Evolutionary conservation across 139 green algal species (phyloP).

Genomic region (Auxenochlorella pyrenoidosa): DNA sequence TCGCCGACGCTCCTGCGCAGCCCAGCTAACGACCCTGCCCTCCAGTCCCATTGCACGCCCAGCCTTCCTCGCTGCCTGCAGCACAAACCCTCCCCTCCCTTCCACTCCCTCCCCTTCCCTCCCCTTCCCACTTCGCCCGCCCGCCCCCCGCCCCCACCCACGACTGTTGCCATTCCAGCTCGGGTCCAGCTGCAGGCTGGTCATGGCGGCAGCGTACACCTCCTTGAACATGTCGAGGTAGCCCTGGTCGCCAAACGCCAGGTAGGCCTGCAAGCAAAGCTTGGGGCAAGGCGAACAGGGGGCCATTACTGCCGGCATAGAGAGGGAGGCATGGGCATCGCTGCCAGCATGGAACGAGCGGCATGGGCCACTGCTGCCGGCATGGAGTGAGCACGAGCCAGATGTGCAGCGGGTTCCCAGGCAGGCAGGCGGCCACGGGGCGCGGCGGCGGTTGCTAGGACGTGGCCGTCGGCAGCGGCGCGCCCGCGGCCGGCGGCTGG

Average conservation of each 20-base stretch:
- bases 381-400: background rate
- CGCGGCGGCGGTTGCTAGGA: background rate
- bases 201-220: slow-evolving; percentile 70
- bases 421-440: too few relatives aligned
- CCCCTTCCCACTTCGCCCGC: background rate
- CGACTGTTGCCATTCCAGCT: slow-evolving; percentile 8
- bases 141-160: background rate
- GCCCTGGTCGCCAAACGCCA: slow-evolving; percentile 80
- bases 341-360: background rate
- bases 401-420: background rate
- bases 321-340: background rate
- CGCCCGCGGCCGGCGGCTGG: too few relatives aligned
- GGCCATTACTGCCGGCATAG: background rate
- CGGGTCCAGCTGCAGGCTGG: slow-evolving; percentile 57
- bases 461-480: background rate
- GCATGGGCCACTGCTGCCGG: background rate
- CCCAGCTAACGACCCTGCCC: too few relatives aligned
- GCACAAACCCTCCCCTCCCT: background rate
- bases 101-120: background rate
- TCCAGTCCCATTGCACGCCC: too few relatives aligned
- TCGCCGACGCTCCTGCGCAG: too few relatives aligned
- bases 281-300: background rate
- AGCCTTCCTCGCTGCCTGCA: too few relatives aligned
- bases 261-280: slow-evolving; percentile 65
- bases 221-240: slow-evolving; percentile 80